phyloP scores from a whole-genome alignment of 2,329 filamentous ascomycete genomes.

The Akanthomyces lecanii region DNA sequence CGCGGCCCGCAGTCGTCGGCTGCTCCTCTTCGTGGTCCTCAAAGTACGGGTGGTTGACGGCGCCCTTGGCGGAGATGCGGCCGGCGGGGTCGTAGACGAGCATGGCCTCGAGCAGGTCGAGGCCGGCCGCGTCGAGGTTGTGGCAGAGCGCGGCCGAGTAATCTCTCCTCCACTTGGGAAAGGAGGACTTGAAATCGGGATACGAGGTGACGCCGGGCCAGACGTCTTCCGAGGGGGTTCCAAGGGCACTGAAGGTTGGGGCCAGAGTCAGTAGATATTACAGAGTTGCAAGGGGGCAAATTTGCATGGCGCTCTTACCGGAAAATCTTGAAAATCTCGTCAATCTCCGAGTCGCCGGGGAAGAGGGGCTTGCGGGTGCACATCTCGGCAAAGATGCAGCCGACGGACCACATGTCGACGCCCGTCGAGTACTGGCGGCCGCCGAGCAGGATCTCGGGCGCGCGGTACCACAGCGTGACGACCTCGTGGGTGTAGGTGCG shows the following conservation, averaged over 20 bases:
- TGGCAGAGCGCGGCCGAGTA: constrained; percentile 61
- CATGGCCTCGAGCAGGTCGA: constrained; percentile 65
- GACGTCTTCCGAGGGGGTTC: constrained; percentile 73
- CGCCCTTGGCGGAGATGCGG: constrained; percentile 84
- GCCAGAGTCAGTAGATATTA: not conserved
- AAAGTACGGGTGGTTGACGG: constrained; percentile 82
- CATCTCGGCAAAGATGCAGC: constrained; percentile 96
- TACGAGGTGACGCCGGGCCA: constrained; percentile 95
- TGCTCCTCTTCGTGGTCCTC: constrained; percentile 35
- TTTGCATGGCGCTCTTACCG: constrained; percentile 45
- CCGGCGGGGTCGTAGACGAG: constrained; percentile 84
- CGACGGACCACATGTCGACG: constrained; percentile 94
- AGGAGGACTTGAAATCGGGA: constrained; percentile 87
- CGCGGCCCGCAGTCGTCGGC: constrained; percentile 21
- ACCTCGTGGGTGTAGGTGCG: constrained; percentile 94
- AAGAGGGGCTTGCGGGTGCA: constrained; percentile 90
- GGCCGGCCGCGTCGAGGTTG: constrained; percentile 66
- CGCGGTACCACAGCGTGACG: constrained; percentile 89
- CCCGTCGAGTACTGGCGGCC: constrained; percentile 90
- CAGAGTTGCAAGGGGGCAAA: too few species aligned
- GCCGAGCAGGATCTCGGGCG: constrained; percentile 85
- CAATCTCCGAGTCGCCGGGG: constrained; percentile 73
- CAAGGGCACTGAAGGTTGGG: constrained; percentile 55
- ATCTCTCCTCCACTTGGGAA: constrained; percentile 84
- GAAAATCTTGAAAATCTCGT: constrained; percentile 56